Percentiles rank a stretch among this genome's conserved stretches.
Conservation (phyloP, 352 stramenopile genomes). For the Phytophthora foliorum region DNA sequence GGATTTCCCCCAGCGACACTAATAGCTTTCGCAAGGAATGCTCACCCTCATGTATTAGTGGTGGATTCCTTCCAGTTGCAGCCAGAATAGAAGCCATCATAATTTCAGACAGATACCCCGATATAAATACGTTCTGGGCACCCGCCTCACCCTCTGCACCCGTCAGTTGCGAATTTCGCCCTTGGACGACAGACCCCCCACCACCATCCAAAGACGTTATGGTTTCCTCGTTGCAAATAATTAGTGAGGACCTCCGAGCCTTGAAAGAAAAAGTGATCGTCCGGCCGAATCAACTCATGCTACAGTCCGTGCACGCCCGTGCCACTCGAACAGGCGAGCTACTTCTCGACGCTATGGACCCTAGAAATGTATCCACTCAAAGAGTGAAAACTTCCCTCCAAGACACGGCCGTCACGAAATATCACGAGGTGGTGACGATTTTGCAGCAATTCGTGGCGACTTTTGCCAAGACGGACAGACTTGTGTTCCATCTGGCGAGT, state of each 20-base stretch:
- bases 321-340: conserved; percentile 9
- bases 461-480: conserved; percentile 29
- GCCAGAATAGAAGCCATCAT: too few species aligned
- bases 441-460: conserved; percentile 16
- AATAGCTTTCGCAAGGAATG: too few species aligned
- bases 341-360: neutral
- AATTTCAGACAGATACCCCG: too few species aligned
- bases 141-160: too few species aligned
- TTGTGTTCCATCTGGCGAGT: conserved; percentile 38
- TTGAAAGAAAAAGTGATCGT: conserved; percentile 7
- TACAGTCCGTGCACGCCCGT: conserved; percentile 8
- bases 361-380: neutral
- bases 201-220: neutral
- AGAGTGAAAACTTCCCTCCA: neutral
- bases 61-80: too few species aligned
- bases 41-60: too few species aligned
- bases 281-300: conserved; percentile 17
- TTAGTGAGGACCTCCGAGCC: neutral
- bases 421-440: neutral
- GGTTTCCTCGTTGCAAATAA: neutral
- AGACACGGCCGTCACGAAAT: neutral
- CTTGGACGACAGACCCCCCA: neutral
- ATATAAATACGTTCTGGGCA: too few species aligned
- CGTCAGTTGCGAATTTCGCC: conserved; percentile 10
- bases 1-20: too few species aligned